A percentile compares a stretch with the other conserved stretches of the same genome.
Conservation (phyloP, 2,329 filamentous ascomycete species). For the Sporothrix mexicana region DNA sequence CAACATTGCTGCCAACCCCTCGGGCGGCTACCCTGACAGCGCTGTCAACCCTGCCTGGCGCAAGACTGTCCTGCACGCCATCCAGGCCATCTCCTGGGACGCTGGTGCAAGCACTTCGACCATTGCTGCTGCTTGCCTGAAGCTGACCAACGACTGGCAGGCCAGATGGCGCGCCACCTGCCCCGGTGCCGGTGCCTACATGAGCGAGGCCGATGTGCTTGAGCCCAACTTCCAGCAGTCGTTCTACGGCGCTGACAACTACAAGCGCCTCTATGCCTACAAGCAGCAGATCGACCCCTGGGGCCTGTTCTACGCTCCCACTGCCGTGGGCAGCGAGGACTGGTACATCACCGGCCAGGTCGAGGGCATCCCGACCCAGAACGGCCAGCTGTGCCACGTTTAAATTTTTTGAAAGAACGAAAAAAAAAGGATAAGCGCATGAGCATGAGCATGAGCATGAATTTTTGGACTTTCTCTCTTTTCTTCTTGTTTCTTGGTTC, state of each 20-base stretch:
- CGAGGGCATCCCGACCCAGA: slow-evolving; percentile 38
- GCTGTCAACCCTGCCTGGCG: slow-evolving; percentile 59
- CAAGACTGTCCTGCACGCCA: slow-evolving; percentile 48
- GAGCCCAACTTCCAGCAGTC: slow-evolving; percentile 45
- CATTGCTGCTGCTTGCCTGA: slow-evolving; percentile 38
- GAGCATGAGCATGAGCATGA: slow-evolving; percentile 2
- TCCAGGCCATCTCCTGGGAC: slow-evolving; percentile 43
- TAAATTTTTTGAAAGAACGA: slow-evolving; percentile 10
- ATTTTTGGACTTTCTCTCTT: neutral
- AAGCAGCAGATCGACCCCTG: slow-evolving; percentile 47
- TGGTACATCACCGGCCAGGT: slow-evolving; percentile 40
- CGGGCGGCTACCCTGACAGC: slow-evolving; percentile 45
- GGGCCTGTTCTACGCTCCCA: slow-evolving; percentile 42
- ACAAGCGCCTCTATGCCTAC: slow-evolving; percentile 41
- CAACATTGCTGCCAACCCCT: slow-evolving; percentile 45
- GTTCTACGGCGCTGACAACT: slow-evolving; percentile 46
- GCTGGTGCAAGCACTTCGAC: slow-evolving; percentile 32
- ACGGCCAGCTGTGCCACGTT: slow-evolving; percentile 37
- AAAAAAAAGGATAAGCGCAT: neutral
- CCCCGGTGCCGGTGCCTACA: slow-evolving; percentile 47
- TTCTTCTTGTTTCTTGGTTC: neutral
- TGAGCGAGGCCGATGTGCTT: slow-evolving; percentile 49
- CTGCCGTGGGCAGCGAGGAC: slow-evolving; percentile 39
- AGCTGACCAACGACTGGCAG: slow-evolving; percentile 46
- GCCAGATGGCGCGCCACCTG: slow-evolving; percentile 41